These are phyloP conservation scores for Bathelium albidoporum DNA, from an alignment of 495 filamentous ascomycete species.

Conservation along the genomic window DNA sequence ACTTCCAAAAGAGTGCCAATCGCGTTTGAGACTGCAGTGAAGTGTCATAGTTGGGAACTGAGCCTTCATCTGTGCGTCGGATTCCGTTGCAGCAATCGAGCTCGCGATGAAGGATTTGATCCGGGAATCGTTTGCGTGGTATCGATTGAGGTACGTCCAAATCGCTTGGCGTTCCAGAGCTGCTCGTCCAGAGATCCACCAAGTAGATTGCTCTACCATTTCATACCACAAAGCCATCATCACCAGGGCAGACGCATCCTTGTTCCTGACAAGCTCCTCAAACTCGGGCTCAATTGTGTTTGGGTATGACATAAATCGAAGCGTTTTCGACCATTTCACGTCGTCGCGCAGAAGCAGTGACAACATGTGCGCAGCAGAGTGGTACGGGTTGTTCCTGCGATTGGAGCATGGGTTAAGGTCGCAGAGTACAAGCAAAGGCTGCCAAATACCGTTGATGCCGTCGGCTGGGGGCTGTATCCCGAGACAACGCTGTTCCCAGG, in stretches of 20 bases:
- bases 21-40: neutral
- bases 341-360: neutral
- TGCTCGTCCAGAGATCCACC: slow-evolving; percentile 3
- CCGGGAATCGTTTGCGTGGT: neutral
- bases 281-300: neutral
- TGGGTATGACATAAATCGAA: neutral
- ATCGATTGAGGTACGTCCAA: neutral
- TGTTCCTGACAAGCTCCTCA: neutral
- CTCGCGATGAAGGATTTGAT: neutral
- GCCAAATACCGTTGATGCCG: neutral
- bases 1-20: neutral
- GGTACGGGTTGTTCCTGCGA: neutral
- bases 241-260: neutral
- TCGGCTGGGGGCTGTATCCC: neutral
- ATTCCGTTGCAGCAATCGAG: neutral
- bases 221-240: slow-evolving; percentile 3
- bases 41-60: neutral
- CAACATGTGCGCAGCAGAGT: neutral
- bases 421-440: neutral
- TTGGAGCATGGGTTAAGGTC: neutral
- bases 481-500: neutral
- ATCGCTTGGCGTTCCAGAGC: neutral
- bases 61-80: neutral
- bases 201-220: neutral
- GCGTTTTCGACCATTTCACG: neutral